A percentile compares a stretch with the other conserved stretches of the same genome.
Conservation (phyloP, 257 asterid species). For the Nemophila menziesii region DNA sequence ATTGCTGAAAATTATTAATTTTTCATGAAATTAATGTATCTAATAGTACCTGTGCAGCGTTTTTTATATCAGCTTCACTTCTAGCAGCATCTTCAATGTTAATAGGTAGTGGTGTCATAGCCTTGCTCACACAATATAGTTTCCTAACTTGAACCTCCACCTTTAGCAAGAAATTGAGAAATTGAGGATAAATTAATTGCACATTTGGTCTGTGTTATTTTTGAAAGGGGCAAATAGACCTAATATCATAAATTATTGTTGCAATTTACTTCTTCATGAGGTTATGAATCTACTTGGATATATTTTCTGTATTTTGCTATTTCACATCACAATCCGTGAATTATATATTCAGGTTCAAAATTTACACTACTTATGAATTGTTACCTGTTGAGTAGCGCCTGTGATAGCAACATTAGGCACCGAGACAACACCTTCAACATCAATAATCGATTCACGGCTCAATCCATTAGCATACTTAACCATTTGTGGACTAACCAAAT, state of each 20-base stretch:
- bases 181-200: too few species aligned
- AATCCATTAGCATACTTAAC: slow-evolving; percentile 56
- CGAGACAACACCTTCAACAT: slow-evolving; percentile 59
- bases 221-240: too few species aligned
- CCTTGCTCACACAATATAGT: slow-evolving; percentile 48
- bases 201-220: too few species aligned
- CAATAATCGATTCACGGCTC: slow-evolving; percentile 65
- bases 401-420: slow-evolving; percentile 49
- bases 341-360: too few species aligned
- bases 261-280: too few species aligned
- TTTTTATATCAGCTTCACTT: slow-evolving; percentile 62
- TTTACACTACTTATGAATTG: too few species aligned
- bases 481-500: slow-evolving; percentile 65
- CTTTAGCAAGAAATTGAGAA: slow-evolving; percentile 17
- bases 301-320: too few species aligned
- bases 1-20: not conserved
- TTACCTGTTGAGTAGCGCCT: slow-evolving; percentile 88
- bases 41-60: slow-evolving; percentile 43
- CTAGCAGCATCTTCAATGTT: slow-evolving; percentile 76
- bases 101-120: slow-evolving; percentile 48
- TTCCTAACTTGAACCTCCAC: slow-evolving; percentile 78
- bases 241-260: too few species aligned
- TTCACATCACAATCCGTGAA: too few species aligned
- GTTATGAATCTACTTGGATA: too few species aligned
- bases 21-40: not conserved